Percentiles rank a stretch among this genome's conserved stretches.
Evolutionary conservation across 2,329 filamentous ascomycete species (phyloP).

Genomic region (Exophiala lecanii-corni): DNA sequence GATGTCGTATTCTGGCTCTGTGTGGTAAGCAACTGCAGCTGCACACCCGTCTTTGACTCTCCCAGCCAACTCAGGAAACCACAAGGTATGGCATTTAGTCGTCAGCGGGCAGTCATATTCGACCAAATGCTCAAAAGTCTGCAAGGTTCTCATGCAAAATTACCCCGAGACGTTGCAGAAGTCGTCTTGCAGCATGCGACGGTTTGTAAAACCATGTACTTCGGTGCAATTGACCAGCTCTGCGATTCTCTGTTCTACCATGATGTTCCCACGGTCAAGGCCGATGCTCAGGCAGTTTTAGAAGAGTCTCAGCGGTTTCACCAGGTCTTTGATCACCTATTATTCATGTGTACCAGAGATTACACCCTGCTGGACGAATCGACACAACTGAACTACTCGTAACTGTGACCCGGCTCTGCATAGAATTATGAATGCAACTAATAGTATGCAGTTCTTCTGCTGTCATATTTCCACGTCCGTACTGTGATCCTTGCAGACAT

Average conservation of each 20-base stretch:
- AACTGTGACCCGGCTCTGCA: too few relatives aligned
- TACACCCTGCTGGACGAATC: not conserved
- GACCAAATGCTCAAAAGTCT: not conserved
- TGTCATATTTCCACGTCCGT: not conserved
- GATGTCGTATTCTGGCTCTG: not conserved
- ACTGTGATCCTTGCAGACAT: not conserved
- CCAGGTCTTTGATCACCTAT: not conserved
- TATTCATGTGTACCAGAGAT: not conserved
- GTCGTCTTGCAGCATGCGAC: not conserved
- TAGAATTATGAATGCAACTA: too few relatives aligned
- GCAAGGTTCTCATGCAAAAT: not conserved
- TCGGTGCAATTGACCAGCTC: not conserved
- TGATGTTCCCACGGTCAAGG: not conserved
- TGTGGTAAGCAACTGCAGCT: not conserved
- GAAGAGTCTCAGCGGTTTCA: not conserved
- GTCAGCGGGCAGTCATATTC: not conserved
- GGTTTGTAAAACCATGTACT: not conserved
- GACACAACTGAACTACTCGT: not conserved
- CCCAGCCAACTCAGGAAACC: not conserved
- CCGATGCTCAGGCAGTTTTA: not conserved
- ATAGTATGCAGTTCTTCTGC: not conserved
- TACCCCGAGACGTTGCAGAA: not conserved
- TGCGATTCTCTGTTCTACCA: not conserved
- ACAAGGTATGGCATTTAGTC: not conserved
- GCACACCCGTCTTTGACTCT: not conserved